Evolutionary conservation across 2,329 filamentous ascomycete species (phyloP).

Genomic region (Ceratocystis smalleyi): DNA sequence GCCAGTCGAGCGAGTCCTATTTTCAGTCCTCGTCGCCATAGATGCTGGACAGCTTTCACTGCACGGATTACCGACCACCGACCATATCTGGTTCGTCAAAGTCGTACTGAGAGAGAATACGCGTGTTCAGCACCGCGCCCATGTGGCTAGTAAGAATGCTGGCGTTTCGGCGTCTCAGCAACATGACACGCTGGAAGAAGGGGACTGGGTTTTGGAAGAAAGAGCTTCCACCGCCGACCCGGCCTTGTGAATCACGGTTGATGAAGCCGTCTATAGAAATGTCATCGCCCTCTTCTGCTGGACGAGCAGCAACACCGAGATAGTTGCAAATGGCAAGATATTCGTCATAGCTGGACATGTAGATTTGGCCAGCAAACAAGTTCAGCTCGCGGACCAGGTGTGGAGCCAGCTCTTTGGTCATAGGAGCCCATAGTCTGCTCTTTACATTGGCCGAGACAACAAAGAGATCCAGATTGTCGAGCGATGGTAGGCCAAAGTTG

Average conservation of each 20-base stretch:
- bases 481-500: constrained; percentile 24
- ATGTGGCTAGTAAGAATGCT: constrained; percentile 29
- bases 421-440: too few species aligned
- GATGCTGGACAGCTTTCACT: too few species aligned
- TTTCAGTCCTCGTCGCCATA: too few species aligned
- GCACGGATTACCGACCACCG: too few species aligned
- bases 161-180: constrained; percentile 26
- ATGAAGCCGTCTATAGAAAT: constrained; percentile 26
- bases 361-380: constrained; percentile 53
- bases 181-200: constrained; percentile 27
- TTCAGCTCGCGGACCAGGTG: constrained; percentile 37
- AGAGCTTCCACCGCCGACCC: constrained; percentile 15
- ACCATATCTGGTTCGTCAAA: too few species aligned
- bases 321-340: constrained; percentile 38
- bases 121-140: constrained; percentile 26
- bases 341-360: constrained; percentile 38
- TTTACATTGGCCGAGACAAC: constrained; percentile 27
- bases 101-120: constrained; percentile 19
- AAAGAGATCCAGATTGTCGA: constrained; percentile 35
- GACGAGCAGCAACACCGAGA: constrained; percentile 32
- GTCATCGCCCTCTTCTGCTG: constrained; percentile 17
- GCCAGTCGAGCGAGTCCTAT: too few species aligned
- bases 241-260: constrained; percentile 7
- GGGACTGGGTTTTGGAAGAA: constrained; percentile 25
- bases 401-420: constrained; percentile 14